These are phyloP conservation scores for Solanum megistacrolobum DNA, from an alignment of 257 asterid species.

Conservation along the genomic window DNA sequence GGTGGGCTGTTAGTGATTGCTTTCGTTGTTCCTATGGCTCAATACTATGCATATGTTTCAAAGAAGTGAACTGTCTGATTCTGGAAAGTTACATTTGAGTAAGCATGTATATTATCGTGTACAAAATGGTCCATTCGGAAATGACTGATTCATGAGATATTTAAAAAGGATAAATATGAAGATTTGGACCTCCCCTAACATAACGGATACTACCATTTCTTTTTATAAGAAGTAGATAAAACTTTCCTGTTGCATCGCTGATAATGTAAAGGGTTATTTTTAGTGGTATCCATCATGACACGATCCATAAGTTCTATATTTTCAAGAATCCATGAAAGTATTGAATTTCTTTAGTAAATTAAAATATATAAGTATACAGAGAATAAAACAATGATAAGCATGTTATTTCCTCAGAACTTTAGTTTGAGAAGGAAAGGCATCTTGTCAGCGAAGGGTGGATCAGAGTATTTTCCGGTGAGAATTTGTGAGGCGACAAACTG, in stretches of 20 bases:
- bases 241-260: background rate
- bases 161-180: slow-evolving; percentile 1
- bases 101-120: slow-evolving; percentile 31
- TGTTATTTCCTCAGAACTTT: slow-evolving; percentile 29
- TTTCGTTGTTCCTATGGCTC: slow-evolving; percentile 99
- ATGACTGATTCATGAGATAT: slow-evolving; percentile 5
- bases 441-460: slow-evolving; percentile 68
- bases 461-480: slow-evolving; percentile 80
- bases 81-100: slow-evolving; percentile 3
- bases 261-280: background rate
- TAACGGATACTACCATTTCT: background rate
- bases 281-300: background rate
- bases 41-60: slow-evolving; percentile 88
- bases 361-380: background rate
- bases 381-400: background rate
- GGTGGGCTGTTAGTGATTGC: slow-evolving; percentile 98
- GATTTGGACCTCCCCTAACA: background rate
- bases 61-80: slow-evolving; percentile 49
- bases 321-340: background rate
- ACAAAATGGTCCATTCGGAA: slow-evolving; percentile 13
- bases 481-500: slow-evolving; percentile 66
- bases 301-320: background rate
- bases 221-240: background rate
- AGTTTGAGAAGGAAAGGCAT: slow-evolving; percentile 77
- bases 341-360: background rate